phyloP scores from a whole-genome alignment of 805 yeast genomes.

The Alloascoidea hylecoeti region DNA sequence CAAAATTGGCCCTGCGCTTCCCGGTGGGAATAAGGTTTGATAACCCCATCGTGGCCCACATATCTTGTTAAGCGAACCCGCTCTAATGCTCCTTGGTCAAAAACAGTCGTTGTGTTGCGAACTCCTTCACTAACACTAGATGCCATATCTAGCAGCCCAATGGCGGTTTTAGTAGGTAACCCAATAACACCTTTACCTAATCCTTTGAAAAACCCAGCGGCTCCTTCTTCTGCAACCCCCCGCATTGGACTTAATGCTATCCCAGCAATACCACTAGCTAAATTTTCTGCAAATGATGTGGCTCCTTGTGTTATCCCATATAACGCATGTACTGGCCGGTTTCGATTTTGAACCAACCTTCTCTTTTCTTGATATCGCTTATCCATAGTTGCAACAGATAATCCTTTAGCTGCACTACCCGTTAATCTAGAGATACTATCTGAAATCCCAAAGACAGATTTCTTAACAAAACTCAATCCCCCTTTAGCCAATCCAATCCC shows the following conservation, averaged over 20 bases:
- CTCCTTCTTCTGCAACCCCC: slow-evolving; percentile 83
- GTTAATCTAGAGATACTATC: slow-evolving; percentile 89
- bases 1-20: slow-evolving; percentile 93
- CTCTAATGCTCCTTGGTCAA: slow-evolving; percentile 65
- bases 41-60: slow-evolving; percentile 52
- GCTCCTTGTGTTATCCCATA: slow-evolving; percentile 86
- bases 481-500: slow-evolving; percentile 96
- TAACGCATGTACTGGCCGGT: slow-evolving; percentile 72
- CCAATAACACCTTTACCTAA: slow-evolving; percentile 92
- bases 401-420: slow-evolving; percentile 88
- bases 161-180: slow-evolving; percentile 91
- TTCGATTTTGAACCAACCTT: slow-evolving; percentile 58
- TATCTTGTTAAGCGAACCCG: slow-evolving; percentile 75
- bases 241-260: slow-evolving; percentile 82
- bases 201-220: slow-evolving; percentile 87
- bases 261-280: slow-evolving; percentile 81
- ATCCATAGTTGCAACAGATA: slow-evolving; percentile 85
- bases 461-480: slow-evolving; percentile 83
- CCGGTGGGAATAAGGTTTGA: slow-evolving; percentile 62
- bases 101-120: slow-evolving; percentile 80
- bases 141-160: slow-evolving; percentile 87
- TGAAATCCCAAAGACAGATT: slow-evolving; percentile 87
- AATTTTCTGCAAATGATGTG: slow-evolving; percentile 70
- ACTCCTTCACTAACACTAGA: slow-evolving; percentile 90
- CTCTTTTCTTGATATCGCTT: slow-evolving; percentile 71